Evolutionary conservation across 306 rosid genomes (phyloP), one percentile per base, ranked within the genome.

Genomic region (Cucumis hystrix): DNA sequence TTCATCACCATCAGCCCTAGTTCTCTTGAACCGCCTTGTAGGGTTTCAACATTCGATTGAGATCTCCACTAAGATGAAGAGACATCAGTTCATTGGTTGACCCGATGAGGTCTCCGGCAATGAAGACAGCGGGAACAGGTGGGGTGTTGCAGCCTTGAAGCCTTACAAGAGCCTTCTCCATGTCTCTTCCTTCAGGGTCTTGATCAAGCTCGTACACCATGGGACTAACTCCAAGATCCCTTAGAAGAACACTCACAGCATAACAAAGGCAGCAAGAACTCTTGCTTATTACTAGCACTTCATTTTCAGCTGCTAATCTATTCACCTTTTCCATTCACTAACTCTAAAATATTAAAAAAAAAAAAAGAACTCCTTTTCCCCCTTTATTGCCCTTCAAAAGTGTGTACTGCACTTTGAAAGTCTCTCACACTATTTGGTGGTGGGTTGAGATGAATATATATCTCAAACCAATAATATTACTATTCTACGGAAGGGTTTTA

Each of bases 71-170:
- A 37, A 90, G 87, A 80, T 90, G 95, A 57, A 90, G 89, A 15
- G 95, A 90, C 90, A 90, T 87, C 80, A 90, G 65, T 80, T 90
- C 91, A 58, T 90, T 90, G 45, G 95, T 90, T 39, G 91, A 90
- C 17, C 91, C 95, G 33, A 51, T 54, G n/a, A 87, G 78, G 37
- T 77, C 79, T 69, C 95, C 95, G 58, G 83, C 91, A 5, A 90
- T 84, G 86, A 90, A 90, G 10, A 90, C 90, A 3, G 90, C 91
- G 0, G 95, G 95, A 1, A 87, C 84, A 41, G 95, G 81, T 25
- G 95, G 89, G 6, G 83, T 66, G 33, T 80, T 57, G 21, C 89
- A 84, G 0, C 88, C 91, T 2, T 68, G 74, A 59, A 86, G 25
- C 86, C 83, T 83, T 51, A 71, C 35, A 2, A 90, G 84, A 30